Base-by-base conservation (phyloP, 495 filamentous ascomycete genomes). In the Annulohypoxylon moriforme region DNA sequence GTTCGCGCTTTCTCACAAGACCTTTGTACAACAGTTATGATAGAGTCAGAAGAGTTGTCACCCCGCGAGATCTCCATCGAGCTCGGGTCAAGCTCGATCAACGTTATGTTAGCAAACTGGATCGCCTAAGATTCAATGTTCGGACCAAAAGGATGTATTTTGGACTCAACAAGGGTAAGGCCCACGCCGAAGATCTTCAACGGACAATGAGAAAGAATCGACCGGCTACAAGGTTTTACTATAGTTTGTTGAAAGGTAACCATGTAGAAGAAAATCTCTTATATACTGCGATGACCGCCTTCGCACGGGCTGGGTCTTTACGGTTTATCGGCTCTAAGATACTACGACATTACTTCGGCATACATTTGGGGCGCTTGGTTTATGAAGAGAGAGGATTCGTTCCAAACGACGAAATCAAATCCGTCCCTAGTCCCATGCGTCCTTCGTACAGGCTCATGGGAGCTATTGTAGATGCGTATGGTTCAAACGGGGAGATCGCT, bases 1-100 rank as follows among this genome's bases (percentile, higher is more conserved):
- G 72, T 55, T 74, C 80, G 1, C 79, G 80, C 1, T 83, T 80
- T 63, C 75, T 82, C 55, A 71, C 75, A 1, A 75, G 78, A n/a
- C 76, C 79, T 6, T 20, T 78, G 4, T 82, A 82, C 61, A 72
- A 67, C 9, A 72, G 77, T 36, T 76, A 75, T 25, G 73, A 79
- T 53, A 75, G 76, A 52, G 61, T 56, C 7, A 66, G 58, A 25
- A 72, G 76, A 25, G 75, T 75, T 29, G 73, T 82, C 40, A 58
- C 56, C 1, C 73, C 78, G 7, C 74, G 80, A 18, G 71, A 80
- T 24, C 64, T 81, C 11, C 69, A 76, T 33, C 40, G 64, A 22
- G 62, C 69, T 20, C 67, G 67, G 24, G 24, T 70, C 7, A 16
- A 13, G 4, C 34, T 73, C 49, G 4, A 20, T 13, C 29, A 25